Base-by-base conservation (phyloP, 345 rosid species). In the Acer saccharum region DNA sequence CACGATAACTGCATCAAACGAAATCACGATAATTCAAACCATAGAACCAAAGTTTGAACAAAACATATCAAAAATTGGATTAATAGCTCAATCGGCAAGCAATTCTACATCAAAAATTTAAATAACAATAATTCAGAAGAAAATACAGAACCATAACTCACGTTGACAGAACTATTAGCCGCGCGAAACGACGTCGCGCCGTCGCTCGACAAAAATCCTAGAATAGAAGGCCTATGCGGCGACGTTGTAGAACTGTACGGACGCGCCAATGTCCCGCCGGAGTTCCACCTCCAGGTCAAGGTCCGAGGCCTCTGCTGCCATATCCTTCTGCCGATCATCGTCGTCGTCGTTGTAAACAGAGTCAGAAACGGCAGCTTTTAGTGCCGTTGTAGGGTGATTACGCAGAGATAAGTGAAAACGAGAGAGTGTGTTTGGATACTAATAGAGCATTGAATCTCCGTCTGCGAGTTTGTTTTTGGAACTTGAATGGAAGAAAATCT, bases 281-380 rank as follows among this genome's bases (percentile, higher is more conserved):
- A 69, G 60, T 54, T 71, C 81, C 69, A n/a, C 21, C 69, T 54
- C 75, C 77, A 17, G 60, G 12, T 77, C 78, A 69, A 77, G 69
- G 46, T 77, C 79, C 73, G 76, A 52, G 61, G 69, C 75, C 80
- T 60, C 44, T 29, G 75, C 66, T 72, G 92, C 68, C 64, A 79
- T 57, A 81, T 69, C 63, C 83, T 78, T 77, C 85, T 58, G 16
- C 71, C 75, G 48, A 86, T 81, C 86, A 84, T 86, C 72, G 32
- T 83, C 27, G 35, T 41, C 7, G 7, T 57, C 17, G 46, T 43
- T 43, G 44, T 43, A 50, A 11, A 32, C n/a, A 8, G 39, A 35
- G 76, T 7, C 5, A 21, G 35, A 72, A 12, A 41, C 67, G 25
- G 41, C 2, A 13, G 20, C 27, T 61, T 14, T 5, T 20, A 43